A percentile compares a stretch with the other conserved stretches of the same genome.
Conservation (phyloP, 73 alveolate genomes). For the Durusdinium trenchii region DNA sequence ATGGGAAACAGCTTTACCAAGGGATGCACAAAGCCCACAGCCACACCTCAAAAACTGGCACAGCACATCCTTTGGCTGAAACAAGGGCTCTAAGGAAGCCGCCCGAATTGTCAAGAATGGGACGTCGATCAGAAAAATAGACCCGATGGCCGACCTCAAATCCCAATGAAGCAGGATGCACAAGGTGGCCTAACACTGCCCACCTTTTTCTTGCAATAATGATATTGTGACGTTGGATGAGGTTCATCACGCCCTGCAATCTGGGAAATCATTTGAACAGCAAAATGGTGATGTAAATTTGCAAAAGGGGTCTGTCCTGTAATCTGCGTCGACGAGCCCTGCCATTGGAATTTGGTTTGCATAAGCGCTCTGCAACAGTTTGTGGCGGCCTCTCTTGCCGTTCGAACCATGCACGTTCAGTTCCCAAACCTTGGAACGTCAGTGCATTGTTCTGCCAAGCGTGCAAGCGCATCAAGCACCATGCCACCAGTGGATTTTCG, state of each 20-base stretch:
- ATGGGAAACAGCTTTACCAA: too few species aligned
- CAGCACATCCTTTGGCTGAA: not conserved
- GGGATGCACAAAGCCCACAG: conserved; percentile 69
- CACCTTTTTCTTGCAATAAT: conserved; percentile 72
- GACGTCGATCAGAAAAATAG: conserved; percentile 73
- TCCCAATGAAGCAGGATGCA: not conserved
- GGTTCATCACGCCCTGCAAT: conserved; percentile 65
- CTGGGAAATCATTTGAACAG: not conserved
- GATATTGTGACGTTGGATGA: conserved; percentile 76
- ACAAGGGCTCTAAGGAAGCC: not conserved
- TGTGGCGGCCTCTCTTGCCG: conserved; percentile 44
- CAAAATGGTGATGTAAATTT: not conserved
- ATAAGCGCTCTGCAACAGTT: not conserved
- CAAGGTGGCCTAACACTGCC: not conserved
- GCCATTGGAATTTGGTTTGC: not conserved
- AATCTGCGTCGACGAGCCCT: conserved; percentile 91
- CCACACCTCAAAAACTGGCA: conserved; percentile 34
- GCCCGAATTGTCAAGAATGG: conserved; percentile 68
- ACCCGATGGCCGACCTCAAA: conserved; percentile 67
- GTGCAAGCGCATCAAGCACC: not conserved
- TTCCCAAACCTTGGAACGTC: conserved; percentile 37
- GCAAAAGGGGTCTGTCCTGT: not conserved
- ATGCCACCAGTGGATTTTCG: conserved; percentile 16
- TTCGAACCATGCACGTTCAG: conserved; percentile 64
- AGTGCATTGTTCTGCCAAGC: not conserved